Evolutionary conservation across 768 basidiomycete genomes (phyloP), one percentile per base, ranked within the genome.

Genomic region (Erythrobasidium yunnanense): DNA sequence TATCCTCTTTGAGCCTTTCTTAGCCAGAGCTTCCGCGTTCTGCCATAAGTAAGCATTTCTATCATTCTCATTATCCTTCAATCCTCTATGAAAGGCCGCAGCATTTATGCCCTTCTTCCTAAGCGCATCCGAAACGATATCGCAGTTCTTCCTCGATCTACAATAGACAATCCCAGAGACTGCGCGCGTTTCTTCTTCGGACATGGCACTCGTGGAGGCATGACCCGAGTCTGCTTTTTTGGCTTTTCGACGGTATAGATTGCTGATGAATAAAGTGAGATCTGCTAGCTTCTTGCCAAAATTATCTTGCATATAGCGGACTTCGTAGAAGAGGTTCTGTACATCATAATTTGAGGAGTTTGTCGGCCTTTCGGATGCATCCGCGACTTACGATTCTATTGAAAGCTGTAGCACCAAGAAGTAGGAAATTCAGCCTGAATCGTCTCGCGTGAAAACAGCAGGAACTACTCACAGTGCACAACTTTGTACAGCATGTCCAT

Each of bases 291-390:
- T 81, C 11, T 78, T 77, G 4, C 75, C 73, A 0, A 79, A 38
- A 13, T 47, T 33, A 18, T 65, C 66, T 29, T 58, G 30, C 42
- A 67, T 20, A 33, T 67, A 67, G 55, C 66, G 55, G 18, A 85
- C 88, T 78, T 91, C 88, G 68, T 91, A 90, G 73, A 81, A 90
- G 1, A 90, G 78, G 74, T 90, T 90, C 2, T 77, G 42, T n/a
- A n/a, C n/a, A n/a, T n/a, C n/a, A n/a, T n/a, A n/a, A n/a, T 52
- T 11, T 52, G 15, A 52, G 3, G 22, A 17, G n/a, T n/a, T n/a
- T n/a, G n/a, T n/a, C n/a, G 54, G 29, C 50, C 13, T 22, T 6
- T 55, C 32, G 17, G 57, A 60, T 60, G 45, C 22, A 6, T 20
- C 4, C 22, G 42, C 42, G 5, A 20, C 57, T 27, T 49, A 60